Evolutionary conservation across 106 monocot genomes (phyloP).

Genomic region (Acorus gramineus): DNA sequence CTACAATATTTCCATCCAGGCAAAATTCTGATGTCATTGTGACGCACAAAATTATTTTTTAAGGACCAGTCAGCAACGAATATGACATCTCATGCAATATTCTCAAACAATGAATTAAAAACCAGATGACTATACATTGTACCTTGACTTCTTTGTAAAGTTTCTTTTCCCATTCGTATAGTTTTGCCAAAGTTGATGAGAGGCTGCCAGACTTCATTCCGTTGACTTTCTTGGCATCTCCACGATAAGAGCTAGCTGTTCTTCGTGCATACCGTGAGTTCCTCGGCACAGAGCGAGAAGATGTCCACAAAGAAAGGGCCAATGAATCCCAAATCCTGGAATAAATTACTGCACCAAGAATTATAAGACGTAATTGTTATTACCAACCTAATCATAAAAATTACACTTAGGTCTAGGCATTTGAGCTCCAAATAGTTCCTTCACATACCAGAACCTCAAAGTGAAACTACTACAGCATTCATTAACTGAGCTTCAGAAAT

Average conservation of each 20-base stretch:
- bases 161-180: constrained; percentile 80
- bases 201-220: constrained; percentile 29
- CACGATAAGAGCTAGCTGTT: neutral
- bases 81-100: too few species aligned
- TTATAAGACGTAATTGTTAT: constrained; percentile 7
- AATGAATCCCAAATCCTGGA: constrained; percentile 42
- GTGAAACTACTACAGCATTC: too few species aligned
- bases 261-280: constrained; percentile 5
- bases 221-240: constrained; percentile 5
- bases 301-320: constrained; percentile 16
- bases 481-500: too few species aligned
- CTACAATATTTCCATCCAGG: too few species aligned
- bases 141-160: constrained; percentile 83
- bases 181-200: constrained; percentile 61
- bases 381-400: too few species aligned
- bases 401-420: too few species aligned
- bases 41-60: too few species aligned
- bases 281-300: constrained; percentile 21
- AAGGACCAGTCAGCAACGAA: too few species aligned
- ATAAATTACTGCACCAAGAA: constrained; percentile 38
- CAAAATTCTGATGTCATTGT: too few species aligned
- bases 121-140: neutral
- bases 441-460: too few species aligned
- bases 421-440: too few species aligned
- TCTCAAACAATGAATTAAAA: too few species aligned